Evolutionary conservation across 306 rosid species (phyloP).

Genomic region (Acacia melanoxylon): DNA sequence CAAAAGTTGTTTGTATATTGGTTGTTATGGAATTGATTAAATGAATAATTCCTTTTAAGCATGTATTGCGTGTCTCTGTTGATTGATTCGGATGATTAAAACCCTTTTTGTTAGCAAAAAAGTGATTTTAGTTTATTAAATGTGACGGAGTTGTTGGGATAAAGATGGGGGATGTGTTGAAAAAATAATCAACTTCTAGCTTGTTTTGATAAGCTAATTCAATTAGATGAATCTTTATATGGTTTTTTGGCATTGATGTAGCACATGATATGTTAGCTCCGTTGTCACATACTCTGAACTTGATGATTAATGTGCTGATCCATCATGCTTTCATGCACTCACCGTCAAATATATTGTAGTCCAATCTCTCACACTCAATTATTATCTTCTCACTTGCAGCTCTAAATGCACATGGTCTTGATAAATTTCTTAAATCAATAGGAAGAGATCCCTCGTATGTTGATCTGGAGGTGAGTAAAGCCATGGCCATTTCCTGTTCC

Average conservation of each 20-base stretch:
- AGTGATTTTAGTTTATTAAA: background rate
- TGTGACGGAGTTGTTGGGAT: background rate
- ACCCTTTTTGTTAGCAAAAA: background rate
- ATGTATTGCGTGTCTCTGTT: background rate
- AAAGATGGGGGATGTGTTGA: background rate
- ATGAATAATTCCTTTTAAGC: background rate
- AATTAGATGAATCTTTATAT: background rate
- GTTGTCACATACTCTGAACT: background rate
- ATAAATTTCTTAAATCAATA: slow-evolving; percentile 75
- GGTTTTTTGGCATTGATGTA: background rate
- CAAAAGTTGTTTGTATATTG: background rate
- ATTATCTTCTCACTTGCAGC: slow-evolving; percentile 49
- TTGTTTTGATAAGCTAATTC: too few species aligned
- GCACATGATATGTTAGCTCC: background rate
- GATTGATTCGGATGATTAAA: background rate
- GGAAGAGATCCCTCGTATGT: slow-evolving; percentile 79
- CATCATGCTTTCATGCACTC: slow-evolving; percentile 3
- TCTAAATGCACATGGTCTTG: slow-evolving; percentile 58
- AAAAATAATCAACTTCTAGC: background rate
- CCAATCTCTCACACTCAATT: background rate
- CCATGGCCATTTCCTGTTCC: slow-evolving; percentile 14
- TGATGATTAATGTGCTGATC: background rate
- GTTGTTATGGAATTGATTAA: slow-evolving; percentile 18
- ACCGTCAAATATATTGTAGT: background rate
- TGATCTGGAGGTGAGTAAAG: slow-evolving; percentile 84